Percentiles rank a stretch among this genome's conserved stretches.
These are phyloP conservation scores for Tremella yokohamensis DNA, from an alignment of 768 basidiomycete species.

Conservation along the genomic window DNA sequence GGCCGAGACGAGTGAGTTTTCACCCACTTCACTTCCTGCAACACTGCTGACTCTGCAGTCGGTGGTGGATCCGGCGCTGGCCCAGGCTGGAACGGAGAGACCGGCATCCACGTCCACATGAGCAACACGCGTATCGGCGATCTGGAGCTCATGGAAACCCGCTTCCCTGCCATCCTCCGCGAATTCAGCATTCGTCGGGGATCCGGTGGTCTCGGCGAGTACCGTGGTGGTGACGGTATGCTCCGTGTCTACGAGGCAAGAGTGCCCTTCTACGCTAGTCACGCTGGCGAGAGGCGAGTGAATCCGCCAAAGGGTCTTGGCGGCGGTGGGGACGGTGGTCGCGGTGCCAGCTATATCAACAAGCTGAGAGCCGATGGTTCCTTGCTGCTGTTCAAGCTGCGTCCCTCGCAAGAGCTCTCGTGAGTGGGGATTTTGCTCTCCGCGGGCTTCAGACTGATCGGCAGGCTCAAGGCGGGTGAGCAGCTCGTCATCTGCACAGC, in stretches of 20 bases:
- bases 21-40: background rate
- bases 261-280: slow-evolving; percentile 1
- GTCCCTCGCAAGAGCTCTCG: slow-evolving; percentile 2
- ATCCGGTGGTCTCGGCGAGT: slow-evolving; percentile 9
- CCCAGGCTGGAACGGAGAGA: slow-evolving; percentile 10
- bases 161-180: slow-evolving; percentile 12
- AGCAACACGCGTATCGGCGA: slow-evolving; percentile 23
- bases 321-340: slow-evolving; percentile 9
- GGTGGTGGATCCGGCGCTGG: slow-evolving; percentile 19
- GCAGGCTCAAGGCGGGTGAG: slow-evolving; percentile 13
- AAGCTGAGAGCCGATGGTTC: slow-evolving; percentile 2
- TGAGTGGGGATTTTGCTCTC: background rate
- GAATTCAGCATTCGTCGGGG: slow-evolving; percentile 19
- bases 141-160: slow-evolving; percentile 12
- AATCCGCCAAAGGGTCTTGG: slow-evolving; percentile 11
- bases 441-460: background rate
- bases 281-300: slow-evolving; percentile 14
- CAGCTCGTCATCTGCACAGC: slow-evolving; percentile 10
- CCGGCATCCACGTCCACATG: slow-evolving; percentile 17
- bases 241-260: slow-evolving; percentile 1
- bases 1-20: too few species aligned
- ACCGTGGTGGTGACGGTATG: slow-evolving; percentile 9
- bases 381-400: background rate
- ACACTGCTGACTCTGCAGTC: background rate
- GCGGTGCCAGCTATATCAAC: slow-evolving; percentile 6